Conservation (phyloP, 23 red algal genomes). For the Agarophyton chilense region DNA sequence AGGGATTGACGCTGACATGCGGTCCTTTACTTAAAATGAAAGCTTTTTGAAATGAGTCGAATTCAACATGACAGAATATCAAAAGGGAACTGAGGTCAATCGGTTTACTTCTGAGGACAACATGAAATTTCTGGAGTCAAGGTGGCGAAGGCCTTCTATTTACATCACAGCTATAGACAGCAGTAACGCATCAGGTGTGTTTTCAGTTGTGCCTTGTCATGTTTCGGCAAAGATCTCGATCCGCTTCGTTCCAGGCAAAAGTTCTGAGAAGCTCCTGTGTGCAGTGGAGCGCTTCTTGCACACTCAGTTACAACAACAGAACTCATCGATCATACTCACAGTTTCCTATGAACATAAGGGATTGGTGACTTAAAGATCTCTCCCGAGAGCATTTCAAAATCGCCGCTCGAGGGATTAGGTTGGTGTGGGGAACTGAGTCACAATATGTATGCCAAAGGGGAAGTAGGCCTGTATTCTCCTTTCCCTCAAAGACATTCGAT, state of each 20-base stretch:
- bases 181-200: no score
- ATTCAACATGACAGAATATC: constrained; percentile 59
- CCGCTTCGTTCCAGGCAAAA: constrained; percentile 88
- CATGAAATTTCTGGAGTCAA: constrained; percentile 53
- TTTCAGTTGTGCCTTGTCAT: no score
- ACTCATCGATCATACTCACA: constrained; percentile 71
- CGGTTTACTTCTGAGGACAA: constrained; percentile 43
- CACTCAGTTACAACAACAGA: constrained; percentile 70
- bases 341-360: constrained; percentile 54
- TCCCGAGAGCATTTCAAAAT: constrained; percentile 55
- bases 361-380: constrained; percentile 86
- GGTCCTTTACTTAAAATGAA: constrained; percentile 39
- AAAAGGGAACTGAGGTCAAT: constrained; percentile 35
- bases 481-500: constrained; percentile 39
- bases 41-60: constrained; percentile 33
- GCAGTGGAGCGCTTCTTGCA: constrained; percentile 61
- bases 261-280: constrained; percentile 60
- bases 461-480: constrained; percentile 81
- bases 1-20: constrained; percentile 73
- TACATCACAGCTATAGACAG: no score
- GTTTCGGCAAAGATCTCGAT: constrained; percentile 72
- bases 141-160: no score
- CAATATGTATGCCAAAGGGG: constrained; percentile 88
- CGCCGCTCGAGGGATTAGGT: constrained; percentile 49
- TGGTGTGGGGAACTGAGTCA: constrained; percentile 68